Conservation (phyloP, 306 rosid genomes). For the Prunus campanulata region DNA sequence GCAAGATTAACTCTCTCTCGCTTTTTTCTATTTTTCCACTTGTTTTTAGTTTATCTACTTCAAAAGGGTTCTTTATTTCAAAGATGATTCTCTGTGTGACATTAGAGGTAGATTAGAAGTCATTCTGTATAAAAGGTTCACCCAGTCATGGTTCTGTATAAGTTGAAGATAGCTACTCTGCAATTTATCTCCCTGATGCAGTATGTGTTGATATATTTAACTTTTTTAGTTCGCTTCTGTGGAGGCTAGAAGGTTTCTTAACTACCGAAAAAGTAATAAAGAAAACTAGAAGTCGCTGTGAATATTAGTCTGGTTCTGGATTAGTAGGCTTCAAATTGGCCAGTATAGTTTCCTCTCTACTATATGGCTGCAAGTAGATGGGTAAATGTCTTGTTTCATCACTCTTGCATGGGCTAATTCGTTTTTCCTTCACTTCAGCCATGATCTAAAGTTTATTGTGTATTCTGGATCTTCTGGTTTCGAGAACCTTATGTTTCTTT, state of each 20-base stretch:
- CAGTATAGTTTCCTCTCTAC: neutral
- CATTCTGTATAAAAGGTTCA: neutral
- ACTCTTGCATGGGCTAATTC: neutral
- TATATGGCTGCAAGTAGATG: neutral
- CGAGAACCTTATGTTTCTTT: neutral
- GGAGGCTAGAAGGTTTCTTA: neutral
- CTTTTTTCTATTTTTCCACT: neutral
- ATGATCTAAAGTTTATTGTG: neutral
- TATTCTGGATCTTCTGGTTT: neutral
- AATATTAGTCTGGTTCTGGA: neutral
- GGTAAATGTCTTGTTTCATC: neutral
- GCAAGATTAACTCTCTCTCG: conserved; percentile 38
- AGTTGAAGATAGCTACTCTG: neutral
- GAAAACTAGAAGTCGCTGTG: neutral
- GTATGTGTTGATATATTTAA: neutral
- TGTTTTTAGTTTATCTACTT: neutral
- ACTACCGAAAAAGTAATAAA: neutral
- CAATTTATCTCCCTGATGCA: neutral
- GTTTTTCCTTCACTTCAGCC: neutral
- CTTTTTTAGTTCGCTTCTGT: neutral
- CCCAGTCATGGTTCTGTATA: neutral
- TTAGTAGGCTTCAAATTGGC: neutral
- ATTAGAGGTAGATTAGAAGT: neutral
- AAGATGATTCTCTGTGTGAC: neutral
- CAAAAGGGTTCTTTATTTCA: neutral